Conservation (phyloP, 1,284 basidiomycete genomes). For the Malassezia brasiliensis region DNA sequence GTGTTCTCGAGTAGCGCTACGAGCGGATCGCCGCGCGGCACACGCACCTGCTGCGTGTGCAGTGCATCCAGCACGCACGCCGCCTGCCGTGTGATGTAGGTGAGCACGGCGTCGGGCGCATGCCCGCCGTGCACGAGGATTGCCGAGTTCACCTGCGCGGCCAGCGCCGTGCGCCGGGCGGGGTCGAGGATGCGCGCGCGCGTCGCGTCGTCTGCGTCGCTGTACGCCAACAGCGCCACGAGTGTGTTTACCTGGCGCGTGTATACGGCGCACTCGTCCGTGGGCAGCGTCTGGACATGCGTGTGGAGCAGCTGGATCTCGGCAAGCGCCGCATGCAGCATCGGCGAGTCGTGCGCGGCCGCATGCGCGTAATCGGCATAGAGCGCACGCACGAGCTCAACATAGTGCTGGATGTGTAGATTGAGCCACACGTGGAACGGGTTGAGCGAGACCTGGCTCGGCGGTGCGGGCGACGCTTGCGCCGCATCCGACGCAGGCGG, state of each 20-base stretch:
- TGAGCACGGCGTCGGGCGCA: constrained; percentile 52
- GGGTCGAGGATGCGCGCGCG: constrained; percentile 61
- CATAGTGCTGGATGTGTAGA: constrained; percentile 69
- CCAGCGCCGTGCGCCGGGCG: constrained; percentile 64
- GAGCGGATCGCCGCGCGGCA: constrained; percentile 4
- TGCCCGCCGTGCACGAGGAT: constrained; percentile 52
- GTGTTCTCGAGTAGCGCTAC: not conserved
- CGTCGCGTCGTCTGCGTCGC: constrained; percentile 56
- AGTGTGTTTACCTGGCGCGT: constrained; percentile 63
- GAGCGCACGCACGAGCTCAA: constrained; percentile 56
- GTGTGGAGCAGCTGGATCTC: constrained; percentile 30
- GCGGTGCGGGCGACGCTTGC: constrained; percentile 25
- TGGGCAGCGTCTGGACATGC: constrained; percentile 28
- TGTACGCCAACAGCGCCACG: constrained; percentile 64
- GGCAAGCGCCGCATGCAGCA: constrained; percentile 27
- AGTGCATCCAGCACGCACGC: not conserved
- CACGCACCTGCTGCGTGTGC: not conserved
- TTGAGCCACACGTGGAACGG: constrained; percentile 67
- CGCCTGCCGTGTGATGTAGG: constrained; percentile 3
- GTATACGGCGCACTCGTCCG: constrained; percentile 52
- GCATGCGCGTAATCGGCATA: constrained; percentile 18
- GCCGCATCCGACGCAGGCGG: not conserved
- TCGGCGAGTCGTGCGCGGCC: constrained; percentile 19
- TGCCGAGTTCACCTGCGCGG: constrained; percentile 74
- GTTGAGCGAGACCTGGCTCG: constrained; percentile 51